phyloP scores from a whole-genome alignment of 2,329 filamentous ascomycete genomes.

The Alternaria gansuensis region DNA sequence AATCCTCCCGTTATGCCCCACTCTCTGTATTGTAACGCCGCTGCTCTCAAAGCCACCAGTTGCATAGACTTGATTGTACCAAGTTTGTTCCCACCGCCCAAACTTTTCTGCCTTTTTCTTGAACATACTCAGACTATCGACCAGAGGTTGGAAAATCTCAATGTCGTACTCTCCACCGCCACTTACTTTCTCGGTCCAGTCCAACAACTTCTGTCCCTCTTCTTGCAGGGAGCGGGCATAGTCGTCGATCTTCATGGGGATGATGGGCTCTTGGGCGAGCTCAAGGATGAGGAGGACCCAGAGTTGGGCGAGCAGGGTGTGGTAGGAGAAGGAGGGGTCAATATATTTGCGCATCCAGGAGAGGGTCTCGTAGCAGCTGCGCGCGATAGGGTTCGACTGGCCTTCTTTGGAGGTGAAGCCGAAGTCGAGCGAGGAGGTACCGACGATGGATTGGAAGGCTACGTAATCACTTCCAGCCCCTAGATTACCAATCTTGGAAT shows the following conservation, averaged over 20 bases:
- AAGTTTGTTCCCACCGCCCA: conserved; percentile 77
- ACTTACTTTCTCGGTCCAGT: conserved; percentile 66
- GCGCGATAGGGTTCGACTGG: conserved; percentile 68
- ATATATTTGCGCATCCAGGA: conserved; percentile 83
- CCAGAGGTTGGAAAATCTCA: conserved; percentile 65
- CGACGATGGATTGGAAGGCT: conserved; percentile 89
- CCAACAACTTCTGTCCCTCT: conserved; percentile 74
- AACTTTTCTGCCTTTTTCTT: conserved; percentile 70
- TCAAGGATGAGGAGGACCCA: conserved; percentile 85
- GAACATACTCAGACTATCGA: conserved; percentile 70
- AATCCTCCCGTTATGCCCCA: conserved; percentile 81
- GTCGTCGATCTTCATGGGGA: conserved; percentile 80
- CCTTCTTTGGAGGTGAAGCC: conserved; percentile 66
- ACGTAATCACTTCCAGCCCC: conserved; percentile 84
- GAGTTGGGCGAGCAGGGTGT: conserved; percentile 79
- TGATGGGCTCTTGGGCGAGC: conserved; percentile 78
- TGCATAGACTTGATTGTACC: conserved; percentile 76
- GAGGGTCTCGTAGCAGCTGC: conserved; percentile 89
- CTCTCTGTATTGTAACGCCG: conserved; percentile 71
- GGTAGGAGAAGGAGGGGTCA: conserved; percentile 85
- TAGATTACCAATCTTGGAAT: conserved; percentile 69
- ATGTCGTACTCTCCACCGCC: conserved; percentile 51
- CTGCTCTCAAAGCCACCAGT: conserved; percentile 79
- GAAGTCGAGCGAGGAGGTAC: conserved; percentile 86
- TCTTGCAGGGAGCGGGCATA: conserved; percentile 73